Base-by-base conservation (phyloP, 2,329 filamentous ascomycete species). In the Teratosphaeria pseudoeucalypti region DNA sequence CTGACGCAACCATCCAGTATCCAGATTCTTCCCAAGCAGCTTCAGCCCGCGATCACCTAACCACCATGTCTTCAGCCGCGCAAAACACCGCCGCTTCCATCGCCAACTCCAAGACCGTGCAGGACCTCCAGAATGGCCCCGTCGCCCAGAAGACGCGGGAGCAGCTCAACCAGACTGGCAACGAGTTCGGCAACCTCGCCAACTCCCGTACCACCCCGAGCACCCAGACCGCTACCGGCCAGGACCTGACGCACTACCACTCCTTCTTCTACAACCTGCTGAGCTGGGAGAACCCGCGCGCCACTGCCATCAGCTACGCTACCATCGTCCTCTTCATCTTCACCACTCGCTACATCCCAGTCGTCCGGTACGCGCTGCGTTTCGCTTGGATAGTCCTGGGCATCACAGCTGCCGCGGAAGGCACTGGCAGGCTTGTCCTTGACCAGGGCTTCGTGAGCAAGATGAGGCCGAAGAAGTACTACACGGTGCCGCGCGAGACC, bases 201-300 rank as follows among this genome's bases (percentile, higher is more conserved):
- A 77, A 78, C 68, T 74, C 81, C 59, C 79, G 79, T 62, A 76
- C 77, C 55, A 78, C 77, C 29, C 82, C 82, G 26, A 76, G 79
- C 53, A 75, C 79, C 66, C 79, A 78, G 63, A 79, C 83, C 62
- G 79, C 79, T 58, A 85, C 81, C 65, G 82, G 82, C 64, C 84
- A 86, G 71, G 79, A 82, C 63, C 74, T 86, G 72, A 86, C 84
- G 58, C 82, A 84, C 73, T 86, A 86, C 74, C 84, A 86, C 73
- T 85, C 83, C 66, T 76, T 85, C 75, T 81, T 87, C 74, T 86
- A 86, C 74, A 83, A 81, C 66, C 77, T 86, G 55, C 71, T 87
- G 67, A 85, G 82, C 76, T 86, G 84, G 84, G 82, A 85, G 73
- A 84, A 85, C 75, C 83, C 84, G 60, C 80, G 83, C 68, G 82